These are phyloP conservation scores for Neurospora sp. DNA, from an alignment of 495 filamentous ascomycete genomes.

Conservation along the genomic window DNA sequence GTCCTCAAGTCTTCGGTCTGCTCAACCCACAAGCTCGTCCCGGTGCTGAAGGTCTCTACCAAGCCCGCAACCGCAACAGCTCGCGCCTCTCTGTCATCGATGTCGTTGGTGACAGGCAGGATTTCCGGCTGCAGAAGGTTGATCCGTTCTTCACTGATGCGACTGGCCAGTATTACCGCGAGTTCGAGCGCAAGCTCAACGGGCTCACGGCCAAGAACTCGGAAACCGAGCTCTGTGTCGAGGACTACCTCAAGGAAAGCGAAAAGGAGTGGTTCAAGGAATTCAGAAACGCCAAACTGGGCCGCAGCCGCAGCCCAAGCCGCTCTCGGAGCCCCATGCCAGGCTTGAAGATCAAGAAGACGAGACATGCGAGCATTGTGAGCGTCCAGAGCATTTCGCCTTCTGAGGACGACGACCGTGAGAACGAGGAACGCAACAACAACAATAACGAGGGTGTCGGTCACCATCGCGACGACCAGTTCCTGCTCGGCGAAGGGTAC, in stretches of 20 bases:
- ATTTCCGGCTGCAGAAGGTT: constrained; percentile 46
- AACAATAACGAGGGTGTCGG: constrained; percentile 14
- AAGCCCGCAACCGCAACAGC: constrained; percentile 11
- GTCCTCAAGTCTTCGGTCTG: constrained; percentile 9
- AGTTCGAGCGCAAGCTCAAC: constrained; percentile 44
- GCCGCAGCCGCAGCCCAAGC: constrained; percentile 12
- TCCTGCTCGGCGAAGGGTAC: constrained; percentile 56
- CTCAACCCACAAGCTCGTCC: constrained; percentile 11
- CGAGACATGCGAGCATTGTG: constrained; percentile 16
- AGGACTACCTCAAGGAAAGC: constrained; percentile 49
- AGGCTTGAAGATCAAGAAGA: constrained; percentile 10
- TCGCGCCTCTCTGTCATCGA: constrained; percentile 14
- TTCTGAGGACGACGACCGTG: constrained; percentile 12
- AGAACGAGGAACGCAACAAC: constrained; percentile 17
- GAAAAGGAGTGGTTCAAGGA: constrained; percentile 55
- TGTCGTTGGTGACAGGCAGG: constrained; percentile 13
- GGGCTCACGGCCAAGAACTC: constrained; percentile 47
- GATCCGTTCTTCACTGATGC: constrained; percentile 57
- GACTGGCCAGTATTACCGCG: constrained; percentile 44
- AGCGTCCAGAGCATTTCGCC: constrained; percentile 22
- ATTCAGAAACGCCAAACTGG: constrained; percentile 42
- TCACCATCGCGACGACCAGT: constrained; percentile 32
- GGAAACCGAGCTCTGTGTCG: constrained; percentile 48
- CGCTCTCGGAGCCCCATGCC: constrained; percentile 7
- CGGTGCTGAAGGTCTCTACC: constrained; percentile 10